Percentiles rank a stretch among this genome's conserved stretches.
Evolutionary conservation across 2,329 filamentous ascomycete species (phyloP).

Genomic region (Pseudogymnoascus sp.): DNA sequence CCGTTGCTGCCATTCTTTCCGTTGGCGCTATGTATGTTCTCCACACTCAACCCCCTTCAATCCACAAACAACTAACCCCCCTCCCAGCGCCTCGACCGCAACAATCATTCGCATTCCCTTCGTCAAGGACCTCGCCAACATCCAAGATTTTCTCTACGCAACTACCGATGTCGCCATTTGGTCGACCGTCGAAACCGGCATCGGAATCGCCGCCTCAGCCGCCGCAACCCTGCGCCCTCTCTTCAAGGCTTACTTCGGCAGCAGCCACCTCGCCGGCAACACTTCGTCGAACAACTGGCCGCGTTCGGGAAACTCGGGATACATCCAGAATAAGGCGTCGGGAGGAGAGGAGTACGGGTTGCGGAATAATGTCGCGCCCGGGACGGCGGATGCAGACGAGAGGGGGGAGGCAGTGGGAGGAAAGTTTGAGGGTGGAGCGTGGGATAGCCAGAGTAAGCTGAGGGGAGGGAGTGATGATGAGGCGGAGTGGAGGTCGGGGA

Average conservation of each 20-base stretch:
- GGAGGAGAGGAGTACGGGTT: neutral
- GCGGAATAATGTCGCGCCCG: neutral
- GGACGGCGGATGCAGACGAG: slow-evolving; percentile 12
- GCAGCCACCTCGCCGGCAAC: neutral
- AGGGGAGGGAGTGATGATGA: slow-evolving; percentile 9
- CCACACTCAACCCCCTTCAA: neutral
- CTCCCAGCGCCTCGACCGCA: slow-evolving; percentile 32
- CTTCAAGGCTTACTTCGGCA: slow-evolving; percentile 22
- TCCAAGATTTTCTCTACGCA: slow-evolving; percentile 33
- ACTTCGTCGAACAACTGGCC: neutral
- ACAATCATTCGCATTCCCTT: slow-evolving; percentile 38
- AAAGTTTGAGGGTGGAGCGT: slow-evolving; percentile 12
- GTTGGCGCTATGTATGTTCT: slow-evolving; percentile 33
- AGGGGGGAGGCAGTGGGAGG: slow-evolving; percentile 13
- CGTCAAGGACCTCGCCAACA: slow-evolving; percentile 30
- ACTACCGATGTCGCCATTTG: slow-evolving; percentile 37
- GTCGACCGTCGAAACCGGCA: slow-evolving; percentile 36
- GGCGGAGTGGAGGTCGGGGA: slow-evolving; percentile 16
- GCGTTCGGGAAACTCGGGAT: neutral
- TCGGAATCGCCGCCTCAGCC: slow-evolving; percentile 33
- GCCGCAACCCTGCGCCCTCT: slow-evolving; percentile 34
- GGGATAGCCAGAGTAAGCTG: slow-evolving; percentile 15
- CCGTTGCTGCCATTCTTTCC: slow-evolving; percentile 23
- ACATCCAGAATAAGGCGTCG: neutral
- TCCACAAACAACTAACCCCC: slow-evolving; percentile 8